Evolutionary conservation across 805 yeast genomes (phyloP).

Genomic region (Saturnispora bothae): DNA sequence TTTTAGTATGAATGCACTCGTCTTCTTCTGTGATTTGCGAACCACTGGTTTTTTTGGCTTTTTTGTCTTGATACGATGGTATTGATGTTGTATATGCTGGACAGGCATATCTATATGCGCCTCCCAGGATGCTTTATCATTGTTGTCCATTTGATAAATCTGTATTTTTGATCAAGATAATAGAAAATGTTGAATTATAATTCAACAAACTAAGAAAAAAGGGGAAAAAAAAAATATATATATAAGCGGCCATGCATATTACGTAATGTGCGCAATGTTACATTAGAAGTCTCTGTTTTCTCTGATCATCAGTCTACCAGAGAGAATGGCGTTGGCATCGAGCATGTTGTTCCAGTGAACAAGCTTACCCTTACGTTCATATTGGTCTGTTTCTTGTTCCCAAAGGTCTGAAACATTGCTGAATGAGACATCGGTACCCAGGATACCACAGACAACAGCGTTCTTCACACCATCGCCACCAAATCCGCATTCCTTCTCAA

Average conservation of each 20-base stretch:
- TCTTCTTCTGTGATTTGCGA: conserved; percentile 23
- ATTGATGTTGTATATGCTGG: background rate
- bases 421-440: conserved; percentile 54
- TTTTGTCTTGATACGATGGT: background rate
- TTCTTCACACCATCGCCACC: conserved; percentile 37
- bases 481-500: conserved; percentile 41
- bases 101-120: background rate
- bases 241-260: background rate
- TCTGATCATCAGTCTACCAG: conserved; percentile 55
- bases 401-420: conserved; percentile 47
- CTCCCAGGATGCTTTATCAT: background rate
- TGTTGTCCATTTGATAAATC: background rate
- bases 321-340: conserved; percentile 54
- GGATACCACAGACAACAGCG: conserved; percentile 60
- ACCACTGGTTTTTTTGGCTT: background rate
- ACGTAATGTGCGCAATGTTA: background rate
- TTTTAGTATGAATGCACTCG: conserved; percentile 56
- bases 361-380: conserved; percentile 53
- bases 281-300: conserved; percentile 12
- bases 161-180: too few relatives aligned
- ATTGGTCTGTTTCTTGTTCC: conserved; percentile 48
- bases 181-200: background rate
- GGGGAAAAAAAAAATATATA: too few relatives aligned
- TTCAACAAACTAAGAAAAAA: background rate
- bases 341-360: conserved; percentile 61